These are phyloP conservation scores for Patellaria atrata DNA, from an alignment of 495 filamentous ascomycete species.

Conservation along the genomic window DNA sequence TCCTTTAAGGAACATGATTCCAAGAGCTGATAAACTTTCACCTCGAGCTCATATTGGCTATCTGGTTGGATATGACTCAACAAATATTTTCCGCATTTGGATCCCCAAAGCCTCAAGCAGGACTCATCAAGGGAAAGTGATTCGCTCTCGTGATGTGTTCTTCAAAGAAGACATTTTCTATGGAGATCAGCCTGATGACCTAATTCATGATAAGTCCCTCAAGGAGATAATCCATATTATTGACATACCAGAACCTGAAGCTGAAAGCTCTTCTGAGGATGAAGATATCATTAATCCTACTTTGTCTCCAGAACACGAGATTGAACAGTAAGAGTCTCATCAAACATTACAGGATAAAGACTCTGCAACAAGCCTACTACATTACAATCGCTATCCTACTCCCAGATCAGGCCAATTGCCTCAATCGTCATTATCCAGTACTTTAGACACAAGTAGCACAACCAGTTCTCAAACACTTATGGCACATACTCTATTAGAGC, in stretches of 20 bases:
- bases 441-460: no score
- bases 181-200: not conserved
- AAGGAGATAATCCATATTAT: not conserved
- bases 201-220: not conserved
- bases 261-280: no score
- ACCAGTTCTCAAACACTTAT: no score
- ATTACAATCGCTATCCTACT: no score
- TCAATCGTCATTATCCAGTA: no score
- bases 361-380: no score
- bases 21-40: slow-evolving; percentile 6
- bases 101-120: slow-evolving; percentile 1
- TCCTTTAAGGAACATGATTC: not conserved
- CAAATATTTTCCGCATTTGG: slow-evolving; percentile 13
- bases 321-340: no score
- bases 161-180: slow-evolving; percentile 2
- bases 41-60: slow-evolving; percentile 7
- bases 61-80: slow-evolving; percentile 11
- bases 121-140: slow-evolving; percentile 1
- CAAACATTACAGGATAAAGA: no score
- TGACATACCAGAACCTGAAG: not conserved
- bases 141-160: slow-evolving; percentile 7
- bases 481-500: no score
- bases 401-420: no score
- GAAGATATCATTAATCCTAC: no score
- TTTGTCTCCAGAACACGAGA: no score